phyloP scores from a whole-genome alignment of 176 grass and related monocot genomes.

The Aegilops bicornis region DNA sequence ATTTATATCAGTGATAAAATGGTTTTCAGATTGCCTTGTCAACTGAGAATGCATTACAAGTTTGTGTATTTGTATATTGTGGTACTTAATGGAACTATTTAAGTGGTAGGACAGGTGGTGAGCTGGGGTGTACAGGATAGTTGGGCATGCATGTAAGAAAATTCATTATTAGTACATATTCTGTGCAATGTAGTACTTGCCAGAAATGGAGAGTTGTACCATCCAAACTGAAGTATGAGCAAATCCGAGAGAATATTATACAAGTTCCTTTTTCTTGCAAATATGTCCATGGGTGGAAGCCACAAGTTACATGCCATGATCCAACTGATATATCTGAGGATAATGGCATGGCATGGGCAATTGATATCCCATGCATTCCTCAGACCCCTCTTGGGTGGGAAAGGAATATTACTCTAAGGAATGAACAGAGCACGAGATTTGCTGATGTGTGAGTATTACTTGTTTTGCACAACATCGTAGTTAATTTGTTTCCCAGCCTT shows the following conservation, averaged over 20 bases:
- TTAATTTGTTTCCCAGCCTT: background rate
- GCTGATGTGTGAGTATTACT: conserved; percentile 65
- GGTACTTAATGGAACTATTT: background rate
- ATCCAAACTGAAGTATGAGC: conserved; percentile 69
- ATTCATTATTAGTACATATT: conserved; percentile 46
- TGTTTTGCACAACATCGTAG: background rate
- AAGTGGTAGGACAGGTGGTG: background rate
- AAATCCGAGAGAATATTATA: conserved; percentile 51
- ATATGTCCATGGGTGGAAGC: conserved; percentile 57
- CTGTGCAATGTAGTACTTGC: conserved; percentile 65
- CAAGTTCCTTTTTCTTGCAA: conserved; percentile 54
- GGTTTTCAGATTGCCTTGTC: background rate
- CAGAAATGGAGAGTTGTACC: conserved; percentile 72
- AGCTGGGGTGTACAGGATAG: background rate
- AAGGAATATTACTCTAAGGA: conserved; percentile 60
- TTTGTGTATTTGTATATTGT: background rate
- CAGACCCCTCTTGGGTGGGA: conserved; percentile 67
- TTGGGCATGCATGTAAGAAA: background rate
- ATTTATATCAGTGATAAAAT: background rate
- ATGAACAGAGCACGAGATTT: conserved; percentile 54
- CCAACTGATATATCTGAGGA: conserved; percentile 61
- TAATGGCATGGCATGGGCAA: conserved; percentile 55
- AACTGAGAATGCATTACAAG: background rate
- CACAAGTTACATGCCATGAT: conserved; percentile 57
- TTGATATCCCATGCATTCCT: conserved; percentile 59